A percentile compares a stretch with the other conserved stretches of the same genome.
Evolutionary conservation across 2,329 filamentous ascomycete genomes (phyloP).

Genomic region (Colletotrichum gloeosporioides): DNA sequence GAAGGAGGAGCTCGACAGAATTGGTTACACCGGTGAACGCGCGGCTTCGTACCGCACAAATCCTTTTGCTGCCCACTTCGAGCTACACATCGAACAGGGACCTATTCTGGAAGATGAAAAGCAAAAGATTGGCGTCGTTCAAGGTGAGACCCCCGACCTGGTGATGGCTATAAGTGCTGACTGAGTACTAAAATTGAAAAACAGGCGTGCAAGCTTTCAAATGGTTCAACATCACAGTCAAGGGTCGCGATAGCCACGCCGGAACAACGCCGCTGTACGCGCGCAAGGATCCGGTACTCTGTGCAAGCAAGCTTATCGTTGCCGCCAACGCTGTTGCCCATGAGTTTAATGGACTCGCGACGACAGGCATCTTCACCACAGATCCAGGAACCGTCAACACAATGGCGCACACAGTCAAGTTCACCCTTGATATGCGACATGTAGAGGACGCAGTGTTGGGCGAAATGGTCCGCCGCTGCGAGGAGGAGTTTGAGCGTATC

Average conservation of each 20-base stretch:
- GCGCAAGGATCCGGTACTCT: background rate
- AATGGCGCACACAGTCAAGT: background rate
- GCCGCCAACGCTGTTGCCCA: background rate
- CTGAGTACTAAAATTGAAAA: background rate
- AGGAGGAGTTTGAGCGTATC: background rate
- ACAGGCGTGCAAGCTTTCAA: background rate
- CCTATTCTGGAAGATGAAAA: background rate
- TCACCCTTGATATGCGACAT: background rate
- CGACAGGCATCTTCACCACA: background rate
- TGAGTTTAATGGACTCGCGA: background rate
- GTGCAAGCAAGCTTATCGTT: background rate
- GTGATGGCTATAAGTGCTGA: background rate
- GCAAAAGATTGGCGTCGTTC: background rate
- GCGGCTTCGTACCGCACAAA: background rate
- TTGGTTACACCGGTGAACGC: background rate
- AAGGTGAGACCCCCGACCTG: background rate
- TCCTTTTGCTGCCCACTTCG: background rate
- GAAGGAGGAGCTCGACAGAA: background rate
- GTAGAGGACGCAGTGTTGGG: background rate
- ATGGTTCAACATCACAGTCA: background rate
- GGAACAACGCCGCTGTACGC: background rate
- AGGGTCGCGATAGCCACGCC: background rate
- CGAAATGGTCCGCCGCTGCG: background rate
- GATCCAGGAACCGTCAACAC: background rate
- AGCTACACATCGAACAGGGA: background rate